phyloP scores from a whole-genome alignment of 331 rosid species.

The Pyracantha coccinea region DNA sequence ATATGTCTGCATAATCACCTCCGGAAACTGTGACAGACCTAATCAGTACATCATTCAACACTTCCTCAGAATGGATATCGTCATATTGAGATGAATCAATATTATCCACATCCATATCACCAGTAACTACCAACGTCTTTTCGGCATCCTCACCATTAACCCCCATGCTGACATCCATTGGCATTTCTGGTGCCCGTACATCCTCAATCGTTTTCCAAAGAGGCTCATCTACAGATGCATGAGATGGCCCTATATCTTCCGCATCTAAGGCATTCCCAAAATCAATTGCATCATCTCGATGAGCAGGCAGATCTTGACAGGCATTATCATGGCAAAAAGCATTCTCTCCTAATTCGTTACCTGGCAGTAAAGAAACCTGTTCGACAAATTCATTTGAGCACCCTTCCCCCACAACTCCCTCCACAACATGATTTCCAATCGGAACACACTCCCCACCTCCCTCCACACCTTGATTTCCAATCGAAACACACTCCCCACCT shows the following conservation, averaged over 20 bases:
- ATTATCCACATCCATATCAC: slow-evolving; percentile 19
- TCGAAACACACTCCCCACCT: background rate
- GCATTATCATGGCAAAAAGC: slow-evolving; percentile 7
- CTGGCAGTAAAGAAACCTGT: background rate
- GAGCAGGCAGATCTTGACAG: slow-evolving; percentile 1
- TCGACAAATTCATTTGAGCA: background rate
- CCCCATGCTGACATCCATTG: slow-evolving; percentile 23
- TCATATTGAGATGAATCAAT: slow-evolving; percentile 3
- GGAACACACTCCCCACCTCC: background rate
- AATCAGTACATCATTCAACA: slow-evolving; percentile 15
- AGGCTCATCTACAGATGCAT: slow-evolving; percentile 31
- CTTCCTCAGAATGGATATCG: background rate
- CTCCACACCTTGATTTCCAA: background rate
- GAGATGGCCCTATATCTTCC: slow-evolving; percentile 31
- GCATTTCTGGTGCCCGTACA: slow-evolving; percentile 40
- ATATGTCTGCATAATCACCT: slow-evolving; percentile 15
- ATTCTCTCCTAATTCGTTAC: background rate
- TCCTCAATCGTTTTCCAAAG: slow-evolving; percentile 57
- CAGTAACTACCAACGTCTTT: slow-evolving; percentile 6
- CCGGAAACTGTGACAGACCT: slow-evolving; percentile 18
- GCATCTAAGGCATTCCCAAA: slow-evolving; percentile 22
- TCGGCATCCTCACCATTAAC: slow-evolving; percentile 9
- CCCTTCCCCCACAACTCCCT: background rate
- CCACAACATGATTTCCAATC: background rate
- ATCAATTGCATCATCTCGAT: slow-evolving; percentile 25